Base-by-base conservation (phyloP, 108 stramenopile genomes). In the Nannochloropsis salina region DNA sequence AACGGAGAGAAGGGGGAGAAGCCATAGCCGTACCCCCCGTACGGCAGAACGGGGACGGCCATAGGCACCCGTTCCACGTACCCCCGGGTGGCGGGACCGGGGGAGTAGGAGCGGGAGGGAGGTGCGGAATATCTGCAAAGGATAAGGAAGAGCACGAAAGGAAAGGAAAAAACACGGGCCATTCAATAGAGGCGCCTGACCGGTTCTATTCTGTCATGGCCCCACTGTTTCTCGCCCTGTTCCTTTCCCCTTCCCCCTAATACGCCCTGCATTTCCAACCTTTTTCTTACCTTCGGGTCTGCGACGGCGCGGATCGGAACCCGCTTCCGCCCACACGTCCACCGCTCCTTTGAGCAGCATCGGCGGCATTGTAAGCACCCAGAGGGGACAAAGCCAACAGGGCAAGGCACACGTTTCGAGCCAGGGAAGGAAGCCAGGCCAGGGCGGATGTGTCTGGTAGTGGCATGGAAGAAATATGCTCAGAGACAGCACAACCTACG, bases 81-180 rank as follows among this genome's bases (percentile, higher is more conserved):
- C 0, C 47, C 47, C 10, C 47, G 47, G 12, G 47, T 12, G 12
- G 10, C 12, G 12, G 47, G 47, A 10, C 47, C 47, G 12, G 12
- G 47, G 15, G 47, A 51, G 47, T 51, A 51, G 47, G 47, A 51
- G 47, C 47, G 47, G 47, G 47, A 51, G 47, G 47, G 47, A 51
- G 47, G 47, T 12, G 47, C 47, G 47, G 47, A 51, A 15, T 51
- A 51, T 15, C 47, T 51, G 15, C 12, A 15, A 15, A 51, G 47
- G 1, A 15, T 0, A 15, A 12, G 47, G 47, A 15, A 15, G 1
- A 15, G 47, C 10, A 51, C 12, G 47, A 1, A 51, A 10, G 47
- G 47, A 15, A 51, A 15, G 12, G 31, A 31, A 31, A 31, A 31
- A 31, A 31, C 31, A 1, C 1, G 31, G 31, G 31, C 31, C 31